Percentiles rank a stretch among this genome's conserved stretches.
phyloP scores from a whole-genome alignment of 345 rosid genomes.

The Abelmoschus esculentus region DNA sequence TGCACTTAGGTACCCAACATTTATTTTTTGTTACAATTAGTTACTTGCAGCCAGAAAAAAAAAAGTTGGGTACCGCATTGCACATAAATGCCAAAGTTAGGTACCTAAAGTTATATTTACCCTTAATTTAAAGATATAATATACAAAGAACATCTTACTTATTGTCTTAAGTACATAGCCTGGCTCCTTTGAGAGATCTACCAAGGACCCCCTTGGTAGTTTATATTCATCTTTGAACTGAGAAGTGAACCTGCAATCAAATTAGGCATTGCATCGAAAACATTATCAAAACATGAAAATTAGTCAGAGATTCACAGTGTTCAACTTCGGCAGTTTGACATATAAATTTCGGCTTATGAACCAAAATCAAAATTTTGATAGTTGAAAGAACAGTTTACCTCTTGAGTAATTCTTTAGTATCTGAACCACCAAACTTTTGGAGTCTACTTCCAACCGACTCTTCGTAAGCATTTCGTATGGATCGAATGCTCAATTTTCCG shows the following conservation, averaged over 20 bases:
- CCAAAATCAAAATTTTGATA: neutral
- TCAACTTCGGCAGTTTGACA: neutral
- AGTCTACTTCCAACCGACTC: slow-evolving; percentile 82
- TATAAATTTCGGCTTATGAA: neutral
- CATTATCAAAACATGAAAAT: neutral
- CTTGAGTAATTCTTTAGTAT: slow-evolving; percentile 64
- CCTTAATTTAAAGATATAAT: neutral
- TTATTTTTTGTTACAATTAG: no score
- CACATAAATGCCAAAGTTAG: no score
- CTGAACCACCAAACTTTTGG: slow-evolving; percentile 52
- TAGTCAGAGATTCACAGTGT: no score
- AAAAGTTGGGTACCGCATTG: no score
- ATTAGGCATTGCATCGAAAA: neutral
- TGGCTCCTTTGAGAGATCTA: slow-evolving; percentile 60
- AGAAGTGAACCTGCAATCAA: slow-evolving; percentile 51
- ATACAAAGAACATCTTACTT: slow-evolving; percentile 36
- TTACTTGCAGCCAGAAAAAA: no score
- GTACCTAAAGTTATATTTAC: no score
- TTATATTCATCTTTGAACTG: slow-evolving; percentile 88
- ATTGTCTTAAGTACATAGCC: slow-evolving; percentile 57
- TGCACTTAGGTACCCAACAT: no score
- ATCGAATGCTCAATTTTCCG: slow-evolving; percentile 55
- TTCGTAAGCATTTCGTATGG: slow-evolving; percentile 74
- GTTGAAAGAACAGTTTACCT: slow-evolving; percentile 33
- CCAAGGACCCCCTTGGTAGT: slow-evolving; percentile 67